Percentiles rank a stretch among this genome's conserved stretches.
These are phyloP conservation scores for Fulvia fulva DNA, from an alignment of 2,329 filamentous ascomycete species.

Conservation along the genomic window DNA sequence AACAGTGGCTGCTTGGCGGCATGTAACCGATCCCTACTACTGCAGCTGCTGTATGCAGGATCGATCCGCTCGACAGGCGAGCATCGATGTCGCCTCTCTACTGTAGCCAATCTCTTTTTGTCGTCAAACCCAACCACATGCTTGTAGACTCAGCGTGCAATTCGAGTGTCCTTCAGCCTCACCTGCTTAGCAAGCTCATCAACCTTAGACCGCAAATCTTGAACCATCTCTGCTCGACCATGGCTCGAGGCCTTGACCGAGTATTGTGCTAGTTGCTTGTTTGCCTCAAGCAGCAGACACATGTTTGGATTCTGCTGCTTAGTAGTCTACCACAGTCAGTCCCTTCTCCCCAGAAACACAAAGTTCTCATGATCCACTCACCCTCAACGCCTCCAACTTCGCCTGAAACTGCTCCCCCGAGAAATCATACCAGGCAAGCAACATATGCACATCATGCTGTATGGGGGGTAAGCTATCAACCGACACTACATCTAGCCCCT, in stretches of 20 bases:
- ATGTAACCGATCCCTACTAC: background rate
- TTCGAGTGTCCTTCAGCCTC: background rate
- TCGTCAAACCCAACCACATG: too few relatives aligned
- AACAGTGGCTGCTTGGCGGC: background rate
- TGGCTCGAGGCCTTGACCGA: background rate
- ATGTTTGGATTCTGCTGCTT: background rate
- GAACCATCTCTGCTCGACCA: background rate
- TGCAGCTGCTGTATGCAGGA: too few relatives aligned
- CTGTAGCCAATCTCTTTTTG: too few relatives aligned
- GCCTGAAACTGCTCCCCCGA: background rate
- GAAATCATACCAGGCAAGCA: conserved; percentile 5
- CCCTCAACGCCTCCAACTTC: background rate
- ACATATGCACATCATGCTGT: conserved; percentile 4
- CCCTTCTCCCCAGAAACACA: background rate
- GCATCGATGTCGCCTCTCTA: too few relatives aligned
- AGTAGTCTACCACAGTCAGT: background rate
- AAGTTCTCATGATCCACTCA: background rate
- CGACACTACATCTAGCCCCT: background rate
- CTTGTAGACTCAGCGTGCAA: too few relatives aligned
- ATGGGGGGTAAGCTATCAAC: background rate
- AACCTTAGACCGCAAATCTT: background rate
- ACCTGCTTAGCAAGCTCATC: background rate
- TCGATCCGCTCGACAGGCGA: too few relatives aligned
- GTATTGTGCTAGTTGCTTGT: background rate
- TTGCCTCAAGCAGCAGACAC: background rate